Evolutionary conservation across 2,329 filamentous ascomycete species (phyloP), one percentile per base, ranked within the genome.

Genomic region (Whalleya microplaca): DNA sequence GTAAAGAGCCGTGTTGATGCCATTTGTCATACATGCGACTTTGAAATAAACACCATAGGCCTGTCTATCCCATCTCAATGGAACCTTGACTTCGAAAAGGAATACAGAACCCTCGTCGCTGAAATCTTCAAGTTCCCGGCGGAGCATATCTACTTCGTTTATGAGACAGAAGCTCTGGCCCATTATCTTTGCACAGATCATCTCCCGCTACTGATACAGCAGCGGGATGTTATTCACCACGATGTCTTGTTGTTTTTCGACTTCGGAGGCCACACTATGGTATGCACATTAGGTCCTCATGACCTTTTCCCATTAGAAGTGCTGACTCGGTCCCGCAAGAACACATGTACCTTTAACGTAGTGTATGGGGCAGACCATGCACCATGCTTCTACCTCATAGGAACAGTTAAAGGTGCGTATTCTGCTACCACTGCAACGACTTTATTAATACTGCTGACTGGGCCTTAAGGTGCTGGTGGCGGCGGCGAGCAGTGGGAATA

Each of bases 1-100:
- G 18, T 62, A 37, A 14, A 40, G 16, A 3, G 29, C 12, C 54
- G 49, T 21, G 59, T 54, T 32, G 12, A 27, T 9, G 23, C 58
- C 1, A 44, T 52, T 0, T 63, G 61, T 40, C 12, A 40, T 2
- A 42, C 27, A 16, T 32, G 27, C 8, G 4, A 47, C 1, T 45
- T 56, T 14, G 19, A 41, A 12, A 45, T 63, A 1, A 42, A 21
- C 14, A 51, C 32, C 7, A 63, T 63, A 12, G 58, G 51, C 2
- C 41, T 63, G 10, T 59, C 58, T 6, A 37, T 61, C 6, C 61
- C 61, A 4, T 54, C 52, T 3, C 61, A 63, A 29, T 63, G 58
- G 58, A 59, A 41, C 0, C 16, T 59, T 14, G 61, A 63, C 12
- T 59, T 63, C 20, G 45, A 51, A 20, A 53, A 58, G 19, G 12